Base-by-base conservation (phyloP, 2,329 filamentous ascomycete genomes). In the Talaromyces albobiverticillius region DNA sequence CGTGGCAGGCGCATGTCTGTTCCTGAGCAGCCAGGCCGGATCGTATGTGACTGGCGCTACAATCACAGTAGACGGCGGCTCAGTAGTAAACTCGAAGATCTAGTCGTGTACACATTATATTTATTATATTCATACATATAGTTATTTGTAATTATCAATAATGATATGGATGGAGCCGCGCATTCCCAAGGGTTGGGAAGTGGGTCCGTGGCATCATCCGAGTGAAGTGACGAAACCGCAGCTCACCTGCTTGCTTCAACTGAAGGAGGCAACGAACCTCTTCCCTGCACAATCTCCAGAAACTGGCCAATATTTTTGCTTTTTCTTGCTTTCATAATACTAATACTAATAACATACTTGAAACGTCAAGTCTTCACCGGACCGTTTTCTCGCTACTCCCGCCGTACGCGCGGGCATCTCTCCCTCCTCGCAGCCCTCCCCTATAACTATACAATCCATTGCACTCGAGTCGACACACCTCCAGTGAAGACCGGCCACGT, bases 1-100 rank as follows among this genome's bases (percentile, higher is more conserved):
- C 67, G 84, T 89, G 3, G 87, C 86, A 0, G 87, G 87, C 0
- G 79, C 86, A 10, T 89, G 87, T 66, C 70, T 91, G 53, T 91
- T 87, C 70, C 69, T 91, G 65, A 78, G 80, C 36, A 87, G 85
- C 62, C 76, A 81, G 52, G 88, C 87, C 1, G 87, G 88, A 3
- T 75, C 81, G 1, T 87, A 79, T 66, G 77, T 86, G 32, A 88
- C 87, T 59, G 85, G 85, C 3, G 83, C 84, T 14, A 82, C 81
- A 2, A 82, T 88, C 58, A 72, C 81, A 9, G 65, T 87, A 38
- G 85, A 88, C 65, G 84, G 84, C 2, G 83, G 83, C 2, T 73
- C 68, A 52, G 65, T 67, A 3, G 61, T 76, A 51, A 63, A 62
- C 26, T 68, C 74, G 20, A 76, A 72, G 61, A 54, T 77, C 55